phyloP scores from a whole-genome alignment of 225 moss, liverwort and hornwort species.

The Lunularia cruciata region DNA sequence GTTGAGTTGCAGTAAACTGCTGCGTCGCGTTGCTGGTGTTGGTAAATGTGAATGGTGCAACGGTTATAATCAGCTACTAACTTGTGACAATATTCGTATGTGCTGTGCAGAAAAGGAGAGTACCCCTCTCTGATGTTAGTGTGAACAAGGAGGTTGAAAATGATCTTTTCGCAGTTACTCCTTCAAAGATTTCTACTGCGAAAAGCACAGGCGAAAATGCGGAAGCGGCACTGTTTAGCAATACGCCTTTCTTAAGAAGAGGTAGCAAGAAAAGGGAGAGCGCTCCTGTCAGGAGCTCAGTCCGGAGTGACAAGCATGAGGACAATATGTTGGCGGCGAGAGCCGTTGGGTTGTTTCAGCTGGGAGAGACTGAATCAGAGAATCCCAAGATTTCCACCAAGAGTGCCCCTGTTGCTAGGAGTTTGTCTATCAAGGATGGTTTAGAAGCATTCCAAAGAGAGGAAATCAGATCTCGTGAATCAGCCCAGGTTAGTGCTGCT shows the following conservation, averaged over 20 bases:
- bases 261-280: conserved; percentile 26
- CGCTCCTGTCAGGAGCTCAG: not conserved
- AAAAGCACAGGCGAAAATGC: not conserved
- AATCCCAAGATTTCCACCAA: not conserved
- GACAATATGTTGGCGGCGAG: not conserved
- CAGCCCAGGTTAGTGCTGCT: not conserved
- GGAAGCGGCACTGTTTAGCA: conserved; percentile 12
- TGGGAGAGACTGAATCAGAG: not conserved
- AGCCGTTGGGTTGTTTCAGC: not conserved
- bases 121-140: conserved; percentile 25
- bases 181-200: not conserved
- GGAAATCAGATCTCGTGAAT: not conserved
- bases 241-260: conserved; percentile 31
- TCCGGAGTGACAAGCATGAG: not conserved
- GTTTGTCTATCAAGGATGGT: not conserved
- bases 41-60: no score
- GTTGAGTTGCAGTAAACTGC: no score
- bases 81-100: no score
- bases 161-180: conserved; percentile 3
- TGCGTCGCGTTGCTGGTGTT: no score
- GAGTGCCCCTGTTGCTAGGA: no score
- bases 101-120: conserved; percentile 24
- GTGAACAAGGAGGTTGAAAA: conserved; percentile 8
- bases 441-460: not conserved
- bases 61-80: no score